These are phyloP conservation scores for Ichthyophonus hoferi DNA, from an alignment of 208 protist genomes.

Conservation along the genomic window DNA sequence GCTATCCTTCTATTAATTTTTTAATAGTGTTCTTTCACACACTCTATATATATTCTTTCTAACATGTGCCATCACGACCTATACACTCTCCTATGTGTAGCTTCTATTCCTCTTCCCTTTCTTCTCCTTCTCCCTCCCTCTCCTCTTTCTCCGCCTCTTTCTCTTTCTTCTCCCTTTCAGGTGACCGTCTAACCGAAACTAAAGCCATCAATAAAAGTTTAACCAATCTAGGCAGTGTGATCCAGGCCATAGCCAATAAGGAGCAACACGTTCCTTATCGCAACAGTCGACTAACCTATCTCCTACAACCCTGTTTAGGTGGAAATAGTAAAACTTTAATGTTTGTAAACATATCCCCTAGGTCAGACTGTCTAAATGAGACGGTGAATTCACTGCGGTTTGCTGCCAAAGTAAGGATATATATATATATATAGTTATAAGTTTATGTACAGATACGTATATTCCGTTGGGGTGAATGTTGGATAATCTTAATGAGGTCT, in stretches of 20 bases:
- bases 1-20: no score
- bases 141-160: not conserved
- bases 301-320: constrained; percentile 67
- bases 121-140: not conserved
- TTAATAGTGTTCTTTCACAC: no score
- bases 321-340: constrained; percentile 73
- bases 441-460: not conserved
- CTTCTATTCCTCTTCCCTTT: not conserved
- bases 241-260: constrained; percentile 53
- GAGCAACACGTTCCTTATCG: constrained; percentile 67
- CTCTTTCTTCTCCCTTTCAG: constrained; percentile 11
- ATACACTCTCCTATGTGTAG: no score
- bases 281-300: constrained; percentile 73
- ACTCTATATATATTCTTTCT: no score
- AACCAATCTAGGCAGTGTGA: constrained; percentile 65
- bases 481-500: constrained; percentile 57
- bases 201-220: constrained; percentile 75
- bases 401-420: constrained; percentile 49
- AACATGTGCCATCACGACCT: no score
- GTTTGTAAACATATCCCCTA: constrained; percentile 69
- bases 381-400: constrained; percentile 56
- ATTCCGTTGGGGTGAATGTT: constrained; percentile 34
- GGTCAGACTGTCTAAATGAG: constrained; percentile 37
- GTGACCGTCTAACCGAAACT: constrained; percentile 69
- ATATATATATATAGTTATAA: not conserved